A percentile compares a stretch with the other conserved stretches of the same genome.
phyloP scores from a whole-genome alignment of 2,329 filamentous ascomycete species.

The Chrysosporium queenslandicum region DNA sequence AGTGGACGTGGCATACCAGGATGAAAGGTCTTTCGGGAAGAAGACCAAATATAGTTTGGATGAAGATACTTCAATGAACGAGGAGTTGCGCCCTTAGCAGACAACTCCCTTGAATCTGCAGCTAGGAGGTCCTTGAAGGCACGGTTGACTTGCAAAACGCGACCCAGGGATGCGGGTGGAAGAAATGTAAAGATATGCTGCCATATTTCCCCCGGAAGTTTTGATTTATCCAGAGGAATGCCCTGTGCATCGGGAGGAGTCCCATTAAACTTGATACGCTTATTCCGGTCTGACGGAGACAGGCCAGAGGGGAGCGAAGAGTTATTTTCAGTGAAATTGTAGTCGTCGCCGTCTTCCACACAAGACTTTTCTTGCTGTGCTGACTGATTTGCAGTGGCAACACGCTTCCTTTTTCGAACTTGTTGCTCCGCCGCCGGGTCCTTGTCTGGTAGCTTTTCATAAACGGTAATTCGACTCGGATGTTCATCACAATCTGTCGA shows the following conservation, averaged over 20 bases:
- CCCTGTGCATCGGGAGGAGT: neutral
- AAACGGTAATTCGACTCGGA: constrained; percentile 3
- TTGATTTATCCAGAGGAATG: constrained; percentile 19
- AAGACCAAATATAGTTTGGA: constrained; percentile 60
- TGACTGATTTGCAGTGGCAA: neutral
- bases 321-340: neutral
- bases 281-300: constrained; percentile 12
- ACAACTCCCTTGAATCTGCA: constrained; percentile 32
- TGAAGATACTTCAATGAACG: constrained; percentile 33
- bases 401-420: constrained; percentile 14
- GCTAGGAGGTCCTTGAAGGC: constrained; percentile 54
- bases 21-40: constrained; percentile 55
- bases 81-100: constrained; percentile 27
- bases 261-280: constrained; percentile 18
- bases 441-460: constrained; percentile 1
- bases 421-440: neutral
- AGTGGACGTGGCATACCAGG: constrained; percentile 61
- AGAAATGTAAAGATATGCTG: constrained; percentile 59
- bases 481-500: neutral
- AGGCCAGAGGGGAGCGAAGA: neutral
- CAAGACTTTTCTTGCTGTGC: neutral
- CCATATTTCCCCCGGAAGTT: constrained; percentile 55
- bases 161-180: constrained; percentile 53
- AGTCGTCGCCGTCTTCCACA: constrained; percentile 5
- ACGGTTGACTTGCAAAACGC: constrained; percentile 57